phyloP scores from a whole-genome alignment of 192 early-diverging fungal species.

The Pilobolus umbonatus region DNA sequence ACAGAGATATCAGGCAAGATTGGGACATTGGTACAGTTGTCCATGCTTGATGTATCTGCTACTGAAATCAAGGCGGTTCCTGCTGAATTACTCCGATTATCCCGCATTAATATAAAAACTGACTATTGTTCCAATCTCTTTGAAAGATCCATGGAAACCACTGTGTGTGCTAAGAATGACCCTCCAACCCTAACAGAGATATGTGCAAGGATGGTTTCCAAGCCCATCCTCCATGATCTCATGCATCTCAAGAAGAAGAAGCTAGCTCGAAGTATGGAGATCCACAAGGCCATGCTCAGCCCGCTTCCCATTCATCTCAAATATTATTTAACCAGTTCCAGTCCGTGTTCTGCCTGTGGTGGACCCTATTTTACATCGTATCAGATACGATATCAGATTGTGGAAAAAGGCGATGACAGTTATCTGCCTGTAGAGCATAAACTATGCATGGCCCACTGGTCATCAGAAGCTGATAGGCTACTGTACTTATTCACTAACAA shows the following conservation, averaged over 20 bases:
- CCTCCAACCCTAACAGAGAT: slow-evolving; percentile 69
- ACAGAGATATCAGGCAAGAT: slow-evolving; percentile 60
- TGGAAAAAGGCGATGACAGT: slow-evolving; percentile 55
- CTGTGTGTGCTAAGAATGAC: slow-evolving; percentile 15
- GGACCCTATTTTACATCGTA: slow-evolving; percentile 70
- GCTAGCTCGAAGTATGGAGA: slow-evolving; percentile 34
- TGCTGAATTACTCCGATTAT: slow-evolving; percentile 6
- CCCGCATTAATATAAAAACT: not conserved
- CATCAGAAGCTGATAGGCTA: slow-evolving; percentile 61
- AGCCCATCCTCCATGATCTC: not conserved
- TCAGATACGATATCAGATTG: slow-evolving; percentile 55
- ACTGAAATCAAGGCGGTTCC: slow-evolving; percentile 20
- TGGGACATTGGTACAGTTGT: slow-evolving; percentile 36
- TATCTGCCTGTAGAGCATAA: slow-evolving; percentile 60
- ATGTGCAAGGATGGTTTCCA: slow-evolving; percentile 68
- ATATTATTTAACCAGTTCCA: slow-evolving; percentile 54
- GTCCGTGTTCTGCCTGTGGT: slow-evolving; percentile 68
- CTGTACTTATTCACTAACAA: slow-evolving; percentile 48
- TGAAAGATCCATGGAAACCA: not conserved
- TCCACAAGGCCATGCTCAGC: slow-evolving; percentile 1
- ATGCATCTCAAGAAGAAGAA: not conserved
- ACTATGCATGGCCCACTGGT: slow-evolving; percentile 76
- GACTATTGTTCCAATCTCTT: slow-evolving; percentile 15
- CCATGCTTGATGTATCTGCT: slow-evolving; percentile 9
- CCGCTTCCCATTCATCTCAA: slow-evolving; percentile 51